Conservation (phyloP, 179 eudicot species). For the Drosera spatulata region DNA sequence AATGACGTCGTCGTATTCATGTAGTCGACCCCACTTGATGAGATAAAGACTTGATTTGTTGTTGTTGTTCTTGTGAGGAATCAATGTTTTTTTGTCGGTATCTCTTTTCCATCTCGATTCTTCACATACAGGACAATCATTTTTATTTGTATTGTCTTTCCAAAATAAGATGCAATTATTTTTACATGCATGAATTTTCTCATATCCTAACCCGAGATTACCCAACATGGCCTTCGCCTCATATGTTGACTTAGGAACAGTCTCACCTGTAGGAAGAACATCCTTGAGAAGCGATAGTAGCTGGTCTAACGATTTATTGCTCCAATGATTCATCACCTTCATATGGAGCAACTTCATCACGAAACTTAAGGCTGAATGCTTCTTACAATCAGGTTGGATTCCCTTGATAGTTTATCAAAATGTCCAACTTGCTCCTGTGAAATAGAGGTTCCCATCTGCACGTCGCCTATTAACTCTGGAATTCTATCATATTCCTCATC, state of each 20-base stretch:
- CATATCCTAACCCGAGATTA: slow-evolving; percentile 10
- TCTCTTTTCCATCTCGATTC: not conserved
- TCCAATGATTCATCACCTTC: slow-evolving; percentile 8
- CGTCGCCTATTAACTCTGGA: not conserved
- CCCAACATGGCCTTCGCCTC: slow-evolving; percentile 7
- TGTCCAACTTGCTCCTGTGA: not conserved
- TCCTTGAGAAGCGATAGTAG: slow-evolving; percentile 5
- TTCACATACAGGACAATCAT: slow-evolving; percentile 6
- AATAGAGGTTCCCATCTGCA: not conserved
- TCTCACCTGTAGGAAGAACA: not conserved
- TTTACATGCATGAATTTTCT: slow-evolving; percentile 11
- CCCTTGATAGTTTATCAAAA: not conserved
- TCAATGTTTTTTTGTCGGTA: not conserved
- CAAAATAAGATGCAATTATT: slow-evolving; percentile 15
- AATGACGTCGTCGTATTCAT: too few relatives aligned
- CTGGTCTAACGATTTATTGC: slow-evolving; percentile 7
- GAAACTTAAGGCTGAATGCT: not conserved
- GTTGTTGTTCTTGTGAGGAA: too few relatives aligned
- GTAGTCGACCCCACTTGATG: too few relatives aligned
- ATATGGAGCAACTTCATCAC: slow-evolving; percentile 12
- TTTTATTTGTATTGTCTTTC: slow-evolving; percentile 3
- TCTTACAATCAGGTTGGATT: not conserved
- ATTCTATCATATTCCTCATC: not conserved
- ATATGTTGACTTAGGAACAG: slow-evolving; percentile 3
- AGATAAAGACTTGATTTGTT: too few relatives aligned